Percentiles rank a stretch among this genome's conserved stretches.
phyloP scores from a whole-genome alignment of 257 asterid genomes.

The Osmanthus fragrans region DNA sequence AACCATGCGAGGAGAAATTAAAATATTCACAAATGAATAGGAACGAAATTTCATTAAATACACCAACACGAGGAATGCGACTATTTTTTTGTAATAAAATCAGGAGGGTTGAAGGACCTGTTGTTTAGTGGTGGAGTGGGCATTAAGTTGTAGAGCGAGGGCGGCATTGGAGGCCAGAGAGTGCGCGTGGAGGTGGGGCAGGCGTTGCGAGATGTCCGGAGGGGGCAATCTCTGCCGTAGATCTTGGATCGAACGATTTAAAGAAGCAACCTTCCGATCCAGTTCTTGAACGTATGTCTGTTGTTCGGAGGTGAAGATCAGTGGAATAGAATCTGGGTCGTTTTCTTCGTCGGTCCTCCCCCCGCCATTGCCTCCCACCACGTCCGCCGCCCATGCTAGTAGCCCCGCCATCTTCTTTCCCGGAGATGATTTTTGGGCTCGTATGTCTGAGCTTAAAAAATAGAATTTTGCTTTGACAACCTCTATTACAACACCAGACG shows the following conservation, averaged over 20 bases:
- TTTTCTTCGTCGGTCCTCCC: slow-evolving; percentile 54
- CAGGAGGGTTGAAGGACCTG: slow-evolving; percentile 42
- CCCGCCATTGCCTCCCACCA: slow-evolving; percentile 73
- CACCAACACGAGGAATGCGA: neutral
- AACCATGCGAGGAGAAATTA: neutral
- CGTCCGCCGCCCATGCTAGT: slow-evolving; percentile 99
- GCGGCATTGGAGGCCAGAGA: slow-evolving; percentile 89
- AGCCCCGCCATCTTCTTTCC: slow-evolving; percentile 72
- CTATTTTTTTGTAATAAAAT: neutral
- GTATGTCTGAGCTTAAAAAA: neutral
- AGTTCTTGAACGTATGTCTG: slow-evolving; percentile 62
- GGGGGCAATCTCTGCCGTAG: slow-evolving; percentile 91
- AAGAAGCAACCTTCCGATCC: slow-evolving; percentile 61
- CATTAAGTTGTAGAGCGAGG: slow-evolving; percentile 83
- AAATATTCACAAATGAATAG: neutral
- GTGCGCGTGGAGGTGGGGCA: slow-evolving; percentile 95
- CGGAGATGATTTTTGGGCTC: neutral
- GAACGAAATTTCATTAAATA: neutral
- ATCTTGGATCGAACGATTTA: slow-evolving; percentile 93
- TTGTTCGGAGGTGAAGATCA: slow-evolving; percentile 81
- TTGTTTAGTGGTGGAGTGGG: slow-evolving; percentile 91
- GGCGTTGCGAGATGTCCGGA: slow-evolving; percentile 88
- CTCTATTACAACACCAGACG: no score
- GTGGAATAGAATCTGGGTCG: slow-evolving; percentile 64
- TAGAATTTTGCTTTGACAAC: no score